Evolutionary conservation across 2,329 filamentous ascomycete genomes (phyloP).

Genomic region (Tetracladium maxilliforme): DNA sequence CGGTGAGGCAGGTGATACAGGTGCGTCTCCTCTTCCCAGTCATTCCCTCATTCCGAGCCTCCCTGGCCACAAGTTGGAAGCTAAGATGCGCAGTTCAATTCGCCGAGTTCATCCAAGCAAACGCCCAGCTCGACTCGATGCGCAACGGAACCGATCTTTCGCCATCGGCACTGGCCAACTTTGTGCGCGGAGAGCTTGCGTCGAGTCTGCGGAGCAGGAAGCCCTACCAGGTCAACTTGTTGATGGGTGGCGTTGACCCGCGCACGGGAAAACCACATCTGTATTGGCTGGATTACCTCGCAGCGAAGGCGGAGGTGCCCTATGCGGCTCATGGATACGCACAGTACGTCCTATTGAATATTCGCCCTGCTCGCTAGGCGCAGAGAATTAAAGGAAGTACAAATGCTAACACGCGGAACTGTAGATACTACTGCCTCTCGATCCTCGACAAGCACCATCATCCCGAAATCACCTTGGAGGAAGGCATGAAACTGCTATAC

Average conservation of each 20-base stretch:
- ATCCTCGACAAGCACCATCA: conserved; percentile 98
- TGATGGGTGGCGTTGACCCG: conserved; percentile 85
- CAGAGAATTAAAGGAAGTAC: not conserved
- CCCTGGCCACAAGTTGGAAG: conserved; percentile 2
- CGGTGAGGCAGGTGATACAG: conserved; percentile 90
- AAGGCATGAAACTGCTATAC: conserved; percentile 81
- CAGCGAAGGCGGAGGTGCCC: conserved; percentile 71
- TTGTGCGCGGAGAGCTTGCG: conserved; percentile 87
- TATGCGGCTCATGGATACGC: conserved; percentile 98
- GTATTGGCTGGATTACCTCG: conserved; percentile 97
- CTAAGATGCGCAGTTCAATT: conserved; percentile 63
- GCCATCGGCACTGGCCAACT: conserved; percentile 77
- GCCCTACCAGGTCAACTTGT: conserved; percentile 92
- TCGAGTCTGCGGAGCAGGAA: conserved; percentile 79
- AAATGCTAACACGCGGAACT: conserved; percentile 1
- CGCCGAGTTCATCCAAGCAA: conserved; percentile 97
- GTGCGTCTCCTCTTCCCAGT: conserved; percentile 35
- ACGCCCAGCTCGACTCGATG: conserved; percentile 96
- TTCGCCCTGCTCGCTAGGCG: not conserved
- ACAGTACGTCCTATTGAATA: conserved; percentile 45
- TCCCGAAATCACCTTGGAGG: conserved; percentile 76
- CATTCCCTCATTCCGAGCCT: not conserved
- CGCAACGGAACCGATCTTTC: conserved; percentile 89
- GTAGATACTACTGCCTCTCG: conserved; percentile 89
- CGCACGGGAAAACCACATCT: conserved; percentile 82